Conservation (phyloP, 352 stramenopile species). For the Blastocystis sp. region DNA sequence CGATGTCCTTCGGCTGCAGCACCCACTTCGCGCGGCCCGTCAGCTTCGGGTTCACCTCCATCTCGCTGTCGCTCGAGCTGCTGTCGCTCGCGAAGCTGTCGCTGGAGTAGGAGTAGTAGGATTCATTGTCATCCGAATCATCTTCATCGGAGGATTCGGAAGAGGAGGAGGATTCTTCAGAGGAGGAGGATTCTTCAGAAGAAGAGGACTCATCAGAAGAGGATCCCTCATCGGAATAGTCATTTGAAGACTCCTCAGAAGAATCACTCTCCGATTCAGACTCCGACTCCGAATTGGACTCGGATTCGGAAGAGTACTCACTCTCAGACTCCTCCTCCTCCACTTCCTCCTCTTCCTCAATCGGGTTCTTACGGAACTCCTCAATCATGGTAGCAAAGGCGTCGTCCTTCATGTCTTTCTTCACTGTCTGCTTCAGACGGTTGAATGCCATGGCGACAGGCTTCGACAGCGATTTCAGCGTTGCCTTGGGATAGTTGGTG, state of each 20-base stretch:
- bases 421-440: constrained; percentile 44
- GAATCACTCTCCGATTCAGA: constrained; percentile 32
- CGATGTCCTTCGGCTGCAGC: constrained; percentile 48
- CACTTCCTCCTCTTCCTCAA: constrained; percentile 1
- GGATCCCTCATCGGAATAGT: not conserved
- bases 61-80: constrained; percentile 48
- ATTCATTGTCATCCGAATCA: too few species aligned
- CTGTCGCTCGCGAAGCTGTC: constrained; percentile 47
- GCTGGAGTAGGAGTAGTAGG: not conserved
- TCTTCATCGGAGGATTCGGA: too few species aligned
- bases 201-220: too few species aligned
- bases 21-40: constrained; percentile 66
- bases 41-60: constrained; percentile 53
- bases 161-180: not conserved
- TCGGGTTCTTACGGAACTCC: constrained; percentile 24
- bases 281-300: constrained; percentile 12
- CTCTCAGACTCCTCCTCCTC: not conserved
- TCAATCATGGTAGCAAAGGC: not conserved
- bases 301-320: constrained; percentile 2
- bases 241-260: constrained; percentile 1
- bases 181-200: not conserved
- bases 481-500: not conserved
- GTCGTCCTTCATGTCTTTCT: constrained; percentile 59
- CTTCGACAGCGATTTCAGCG: constrained; percentile 28
- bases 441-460: constrained; percentile 55